Conservation (phyloP, 129 eudicot genomes). For the Centaurea solstitialis region DNA sequence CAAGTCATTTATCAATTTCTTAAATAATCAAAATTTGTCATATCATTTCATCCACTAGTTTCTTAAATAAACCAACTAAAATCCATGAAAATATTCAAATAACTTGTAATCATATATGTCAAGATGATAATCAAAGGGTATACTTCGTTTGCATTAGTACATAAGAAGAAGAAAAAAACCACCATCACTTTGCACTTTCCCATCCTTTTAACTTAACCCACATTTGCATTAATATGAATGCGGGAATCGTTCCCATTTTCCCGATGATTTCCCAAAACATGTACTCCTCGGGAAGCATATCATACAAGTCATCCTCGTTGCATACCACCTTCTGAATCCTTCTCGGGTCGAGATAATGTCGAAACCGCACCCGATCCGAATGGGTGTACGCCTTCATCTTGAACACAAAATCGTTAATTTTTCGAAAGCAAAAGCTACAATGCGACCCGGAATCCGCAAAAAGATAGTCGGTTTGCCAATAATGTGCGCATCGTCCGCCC, state of each 20-base stretch:
- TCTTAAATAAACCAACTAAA: too few species aligned
- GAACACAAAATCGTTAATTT: constrained; percentile 52
- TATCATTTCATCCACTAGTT: too few species aligned
- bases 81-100: not conserved
- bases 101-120: not conserved
- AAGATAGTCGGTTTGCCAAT: constrained; percentile 48
- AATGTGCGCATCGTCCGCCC: constrained; percentile 58
- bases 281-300: constrained; percentile 73
- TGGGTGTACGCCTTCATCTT: constrained; percentile 74
- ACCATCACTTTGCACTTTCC: not conserved
- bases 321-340: constrained; percentile 60
- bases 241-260: constrained; percentile 48
- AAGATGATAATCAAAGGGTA: not conserved
- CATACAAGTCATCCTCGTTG: constrained; percentile 56
- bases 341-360: constrained; percentile 52
- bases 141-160: not conserved
- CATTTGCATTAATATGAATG: constrained; percentile 31
- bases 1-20: too few species aligned
- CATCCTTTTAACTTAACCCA: not conserved
- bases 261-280: constrained; percentile 47
- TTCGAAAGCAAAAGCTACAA: constrained; percentile 64
- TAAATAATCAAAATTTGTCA: not conserved
- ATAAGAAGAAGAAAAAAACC: not conserved
- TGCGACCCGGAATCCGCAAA: constrained; percentile 72
- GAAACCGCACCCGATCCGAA: constrained; percentile 49